Percentiles rank a stretch among this genome's conserved stretches.
phyloP scores from a whole-genome alignment of 768 basidiomycete genomes.

The Trametes gibbosa region DNA sequence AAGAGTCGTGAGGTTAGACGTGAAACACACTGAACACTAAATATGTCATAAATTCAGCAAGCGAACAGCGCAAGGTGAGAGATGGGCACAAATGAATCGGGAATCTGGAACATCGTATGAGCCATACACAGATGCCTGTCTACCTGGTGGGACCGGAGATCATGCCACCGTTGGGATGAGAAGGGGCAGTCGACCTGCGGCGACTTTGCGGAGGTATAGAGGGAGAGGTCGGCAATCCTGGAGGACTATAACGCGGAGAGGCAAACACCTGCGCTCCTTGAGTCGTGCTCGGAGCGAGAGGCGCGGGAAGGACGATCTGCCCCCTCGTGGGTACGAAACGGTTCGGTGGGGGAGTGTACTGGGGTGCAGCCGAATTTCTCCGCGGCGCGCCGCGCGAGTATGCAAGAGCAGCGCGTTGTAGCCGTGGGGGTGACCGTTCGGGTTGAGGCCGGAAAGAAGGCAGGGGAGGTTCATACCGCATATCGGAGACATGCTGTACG shows the following conservation, averaged over 20 bases:
- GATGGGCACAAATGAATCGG: not conserved
- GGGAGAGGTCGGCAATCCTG: not conserved
- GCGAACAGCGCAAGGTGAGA: not conserved
- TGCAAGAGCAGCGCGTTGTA: conserved; percentile 2
- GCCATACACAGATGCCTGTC: not conserved
- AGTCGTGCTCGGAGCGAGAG: conserved; percentile 17
- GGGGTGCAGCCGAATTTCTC: not conserved
- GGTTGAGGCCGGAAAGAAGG: not conserved
- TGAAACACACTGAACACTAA: not conserved
- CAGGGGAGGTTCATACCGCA: not conserved
- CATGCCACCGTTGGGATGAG: not conserved
- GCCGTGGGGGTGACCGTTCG: not conserved
- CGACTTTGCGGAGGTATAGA: not conserved
- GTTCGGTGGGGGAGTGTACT: conserved; percentile 5
- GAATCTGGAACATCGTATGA: too few species aligned
- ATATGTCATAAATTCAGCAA: conserved; percentile 13
- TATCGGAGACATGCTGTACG: not conserved
- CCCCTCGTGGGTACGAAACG: conserved; percentile 19
- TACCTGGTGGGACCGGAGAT: not conserved
- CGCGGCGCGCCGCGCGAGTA: conserved; percentile 12
- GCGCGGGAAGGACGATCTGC: conserved; percentile 26
- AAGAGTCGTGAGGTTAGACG: too few species aligned
- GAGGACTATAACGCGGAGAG: not conserved
- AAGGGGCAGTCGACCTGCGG: not conserved
- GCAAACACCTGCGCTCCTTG: not conserved